Evolutionary conservation across 768 basidiomycete species (phyloP), one percentile per base, ranked within the genome.

Genomic region (Xerocomellus chrysenteron): DNA sequence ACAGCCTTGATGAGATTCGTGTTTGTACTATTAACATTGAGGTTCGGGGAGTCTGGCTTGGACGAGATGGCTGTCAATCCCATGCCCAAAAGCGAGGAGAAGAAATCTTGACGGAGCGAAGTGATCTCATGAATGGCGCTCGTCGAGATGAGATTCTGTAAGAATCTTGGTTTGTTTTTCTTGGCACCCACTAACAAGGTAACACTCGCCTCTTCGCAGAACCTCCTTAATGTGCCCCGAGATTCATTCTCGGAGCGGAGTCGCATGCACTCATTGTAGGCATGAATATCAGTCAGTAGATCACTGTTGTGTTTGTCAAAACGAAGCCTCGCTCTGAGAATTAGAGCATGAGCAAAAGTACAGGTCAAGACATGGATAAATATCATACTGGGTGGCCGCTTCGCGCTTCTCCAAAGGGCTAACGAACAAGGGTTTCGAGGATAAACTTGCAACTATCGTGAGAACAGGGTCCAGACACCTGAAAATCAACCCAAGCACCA

Each of bases 341-440:
- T 52, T 1, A 41, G 33, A 43, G 24, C 6, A 14, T 50, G 33
- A 62, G 30, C 21, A 52, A 37, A 39, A 37, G n/a, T 24, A 43
- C 24, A 10, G 28, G 13, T 33, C 47, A 16, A 36, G 21, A 24
- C 17, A n/a, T 5, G 56, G 24, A 14, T 50, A 33, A 50, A 49
- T 5, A 32, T 59, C 82, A 54, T 66, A 93, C 92, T 76, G 78
- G 26, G 78, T 80, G 2, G 90, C 87, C 62, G 92, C 91, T 16
- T 96, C 89, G 5, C 92, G 80, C 68, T 87, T 88, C 30, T 95
- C 93, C 70, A 89, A 78, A 0, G 94, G 92, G 57, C 74, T 90
- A 13, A 84, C 61, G 73, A 97, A 98, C 47, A 98, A 71, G 0
- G 94, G 88, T 65, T 95, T 98, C 5, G 88, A 90, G 2, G 94